These are phyloP conservation scores for Sarocladium oryzae DNA, from an alignment of 2,329 filamentous ascomycete species.

Conservation along the genomic window DNA sequence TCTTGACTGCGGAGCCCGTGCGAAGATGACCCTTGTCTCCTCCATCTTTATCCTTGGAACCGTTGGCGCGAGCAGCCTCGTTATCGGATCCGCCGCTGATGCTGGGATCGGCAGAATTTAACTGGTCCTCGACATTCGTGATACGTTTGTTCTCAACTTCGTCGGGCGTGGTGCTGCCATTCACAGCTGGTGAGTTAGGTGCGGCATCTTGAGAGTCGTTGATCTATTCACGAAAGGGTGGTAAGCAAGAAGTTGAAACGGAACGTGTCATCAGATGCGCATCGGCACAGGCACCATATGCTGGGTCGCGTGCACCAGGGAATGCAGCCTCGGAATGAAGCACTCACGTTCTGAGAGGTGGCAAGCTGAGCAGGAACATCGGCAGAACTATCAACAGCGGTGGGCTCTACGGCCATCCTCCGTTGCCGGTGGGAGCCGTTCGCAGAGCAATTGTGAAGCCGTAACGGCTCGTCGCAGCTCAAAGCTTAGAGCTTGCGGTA, in stretches of 20 bases:
- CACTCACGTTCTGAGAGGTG: conserved; percentile 38
- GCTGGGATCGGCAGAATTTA: conserved; percentile 60
- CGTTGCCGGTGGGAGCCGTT: conserved; percentile 39
- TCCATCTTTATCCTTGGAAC: conserved; percentile 48
- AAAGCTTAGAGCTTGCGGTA: neutral
- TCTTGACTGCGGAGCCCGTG: conserved; percentile 58
- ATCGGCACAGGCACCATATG: neutral
- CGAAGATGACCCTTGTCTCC: conserved; percentile 54
- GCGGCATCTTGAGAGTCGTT: conserved; percentile 42
- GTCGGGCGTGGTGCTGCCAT: conserved; percentile 41
- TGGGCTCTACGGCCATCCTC: conserved; percentile 61
- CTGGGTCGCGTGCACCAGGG: neutral
- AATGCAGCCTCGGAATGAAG: neutral
- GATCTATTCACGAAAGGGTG: conserved; percentile 13
- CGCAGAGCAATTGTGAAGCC: conserved; percentile 19
- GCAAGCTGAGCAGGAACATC: conserved; percentile 43
- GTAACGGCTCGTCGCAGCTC: conserved; percentile 17
- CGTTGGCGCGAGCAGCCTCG: conserved; percentile 58
- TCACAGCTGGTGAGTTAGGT: conserved; percentile 37
- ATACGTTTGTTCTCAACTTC: conserved; percentile 53
- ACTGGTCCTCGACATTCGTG: conserved; percentile 50
- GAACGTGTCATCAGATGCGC: neutral
- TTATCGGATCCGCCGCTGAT: conserved; percentile 71
- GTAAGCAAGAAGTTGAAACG: conserved; percentile 20
- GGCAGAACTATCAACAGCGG: conserved; percentile 41